Conservation (phyloP, 768 basidiomycete species). For the Boletus tomentosulus region DNA sequence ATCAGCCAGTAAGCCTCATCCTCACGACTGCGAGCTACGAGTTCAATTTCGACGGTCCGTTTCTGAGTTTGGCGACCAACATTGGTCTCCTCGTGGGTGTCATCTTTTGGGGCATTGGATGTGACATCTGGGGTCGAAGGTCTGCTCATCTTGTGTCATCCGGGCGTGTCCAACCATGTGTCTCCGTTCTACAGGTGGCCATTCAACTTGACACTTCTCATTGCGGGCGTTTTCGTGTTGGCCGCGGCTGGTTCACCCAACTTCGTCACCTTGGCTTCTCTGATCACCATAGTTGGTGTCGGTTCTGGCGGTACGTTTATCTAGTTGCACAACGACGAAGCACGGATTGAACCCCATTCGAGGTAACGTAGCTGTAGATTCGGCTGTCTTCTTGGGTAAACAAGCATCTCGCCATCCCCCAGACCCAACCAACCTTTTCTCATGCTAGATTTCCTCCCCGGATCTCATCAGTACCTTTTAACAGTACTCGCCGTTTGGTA, state of each 20-base stretch:
- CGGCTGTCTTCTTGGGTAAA: conserved; percentile 51
- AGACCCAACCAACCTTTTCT: too few species aligned
- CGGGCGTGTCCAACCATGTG: neutral
- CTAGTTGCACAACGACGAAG: neutral
- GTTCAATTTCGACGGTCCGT: conserved; percentile 44
- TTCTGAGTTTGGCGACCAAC: conserved; percentile 49
- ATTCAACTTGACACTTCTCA: conserved; percentile 52
- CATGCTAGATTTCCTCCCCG: too few species aligned
- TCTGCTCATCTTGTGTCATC: conserved; percentile 15
- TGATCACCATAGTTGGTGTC: conserved; percentile 42
- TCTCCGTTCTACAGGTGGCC: conserved; percentile 34
- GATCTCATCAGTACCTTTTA: too few species aligned
- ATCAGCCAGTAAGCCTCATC: conserved; percentile 41
- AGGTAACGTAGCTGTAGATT: conserved; percentile 55
- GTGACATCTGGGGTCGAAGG: conserved; percentile 50
- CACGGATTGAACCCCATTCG: neutral
- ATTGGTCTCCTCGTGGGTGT: conserved; percentile 51
- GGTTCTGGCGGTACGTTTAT: conserved; percentile 43
- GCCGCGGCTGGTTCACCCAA: conserved; percentile 44
- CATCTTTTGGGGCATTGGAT: conserved; percentile 45
- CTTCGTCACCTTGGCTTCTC: conserved; percentile 45
- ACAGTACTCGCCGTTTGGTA: too few species aligned
- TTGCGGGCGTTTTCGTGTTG: conserved; percentile 51
- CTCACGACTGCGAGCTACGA: conserved; percentile 46
- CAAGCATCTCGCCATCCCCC: too few species aligned